Conservation (phyloP, 2,329 filamentous ascomycete genomes). For the Arthrinium puccinioides region DNA sequence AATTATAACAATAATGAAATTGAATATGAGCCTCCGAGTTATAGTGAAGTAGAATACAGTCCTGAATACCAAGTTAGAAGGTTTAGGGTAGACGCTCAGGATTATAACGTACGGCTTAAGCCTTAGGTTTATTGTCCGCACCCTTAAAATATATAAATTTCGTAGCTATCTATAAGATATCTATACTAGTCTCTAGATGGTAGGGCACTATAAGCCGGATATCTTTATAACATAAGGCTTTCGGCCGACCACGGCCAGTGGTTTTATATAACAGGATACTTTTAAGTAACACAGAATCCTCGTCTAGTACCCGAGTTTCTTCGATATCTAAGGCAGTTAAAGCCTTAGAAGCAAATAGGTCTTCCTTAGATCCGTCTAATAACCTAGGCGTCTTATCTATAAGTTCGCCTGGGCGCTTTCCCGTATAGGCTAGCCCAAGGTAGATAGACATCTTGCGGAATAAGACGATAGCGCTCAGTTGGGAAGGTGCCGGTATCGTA, state of each 20-base stretch:
- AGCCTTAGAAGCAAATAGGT: constrained; percentile 16
- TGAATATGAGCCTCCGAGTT: constrained; percentile 19
- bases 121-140: constrained; percentile 19
- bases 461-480: constrained; percentile 14
- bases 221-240: constrained; percentile 23
- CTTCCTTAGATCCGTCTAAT: constrained; percentile 16
- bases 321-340: constrained; percentile 3
- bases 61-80: constrained; percentile 10
- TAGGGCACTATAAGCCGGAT: constrained; percentile 20
- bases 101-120: constrained; percentile 16
- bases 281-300: constrained; percentile 14
- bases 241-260: constrained; percentile 12
- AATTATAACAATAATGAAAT: constrained; percentile 16
- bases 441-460: constrained; percentile 19
- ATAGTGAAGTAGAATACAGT: constrained; percentile 21
- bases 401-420: constrained; percentile 19
- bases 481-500: background rate
- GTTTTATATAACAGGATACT: constrained; percentile 12
- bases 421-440: constrained; percentile 18
- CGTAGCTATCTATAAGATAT: constrained; percentile 17
- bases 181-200: constrained; percentile 13
- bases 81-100: background rate
- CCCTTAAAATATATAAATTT: constrained; percentile 24
- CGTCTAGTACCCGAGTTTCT: constrained; percentile 10
- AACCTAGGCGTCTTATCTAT: constrained; percentile 17